phyloP scores from a whole-genome alignment of 345 rosid species.

The Aquilaria yunnanensis region DNA sequence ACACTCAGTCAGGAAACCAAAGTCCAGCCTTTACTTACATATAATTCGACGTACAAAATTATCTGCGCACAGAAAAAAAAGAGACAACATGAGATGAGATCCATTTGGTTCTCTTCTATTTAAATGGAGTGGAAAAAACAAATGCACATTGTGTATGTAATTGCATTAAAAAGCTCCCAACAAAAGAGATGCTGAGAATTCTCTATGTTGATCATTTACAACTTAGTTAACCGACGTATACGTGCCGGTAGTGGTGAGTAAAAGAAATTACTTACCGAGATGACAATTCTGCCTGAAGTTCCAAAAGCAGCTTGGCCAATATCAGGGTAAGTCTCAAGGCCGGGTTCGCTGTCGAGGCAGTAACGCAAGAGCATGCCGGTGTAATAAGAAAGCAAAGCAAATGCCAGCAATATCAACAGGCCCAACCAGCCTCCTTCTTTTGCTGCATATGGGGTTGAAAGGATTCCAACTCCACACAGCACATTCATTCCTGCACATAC shows the following conservation, averaged over 20 bases:
- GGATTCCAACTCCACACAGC: slow-evolving; percentile 91
- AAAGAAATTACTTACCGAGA: slow-evolving; percentile 49
- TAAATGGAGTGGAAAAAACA: too few relatives aligned
- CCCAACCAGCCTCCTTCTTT: slow-evolving; percentile 95
- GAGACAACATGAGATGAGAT: background rate
- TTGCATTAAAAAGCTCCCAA: too few relatives aligned
- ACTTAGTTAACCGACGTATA: too few relatives aligned
- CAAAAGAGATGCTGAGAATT: too few relatives aligned
- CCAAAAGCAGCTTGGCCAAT: slow-evolving; percentile 97
- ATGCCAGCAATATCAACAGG: slow-evolving; percentile 48
- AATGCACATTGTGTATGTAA: too few relatives aligned
- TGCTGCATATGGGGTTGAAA: slow-evolving; percentile 88
- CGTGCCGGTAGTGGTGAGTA: background rate
- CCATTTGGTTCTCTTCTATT: too few relatives aligned
- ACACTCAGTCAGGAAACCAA: background rate
- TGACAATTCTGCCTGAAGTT: slow-evolving; percentile 49
- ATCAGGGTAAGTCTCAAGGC: slow-evolving; percentile 87
- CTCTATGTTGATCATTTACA: background rate
- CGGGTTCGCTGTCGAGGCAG: slow-evolving; percentile 84
- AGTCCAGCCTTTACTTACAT: slow-evolving; percentile 62
- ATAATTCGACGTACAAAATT: slow-evolving; percentile 68
- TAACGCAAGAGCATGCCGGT: slow-evolving; percentile 81
- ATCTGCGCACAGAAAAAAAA: slow-evolving; percentile 43
- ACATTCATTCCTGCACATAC: slow-evolving; percentile 74
- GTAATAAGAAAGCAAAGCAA: slow-evolving; percentile 73